A percentile compares a stretch with the other conserved stretches of the same genome.
These are phyloP conservation scores for Suillus paluster DNA, from an alignment of 768 basidiomycete genomes.

Conservation along the genomic window DNA sequence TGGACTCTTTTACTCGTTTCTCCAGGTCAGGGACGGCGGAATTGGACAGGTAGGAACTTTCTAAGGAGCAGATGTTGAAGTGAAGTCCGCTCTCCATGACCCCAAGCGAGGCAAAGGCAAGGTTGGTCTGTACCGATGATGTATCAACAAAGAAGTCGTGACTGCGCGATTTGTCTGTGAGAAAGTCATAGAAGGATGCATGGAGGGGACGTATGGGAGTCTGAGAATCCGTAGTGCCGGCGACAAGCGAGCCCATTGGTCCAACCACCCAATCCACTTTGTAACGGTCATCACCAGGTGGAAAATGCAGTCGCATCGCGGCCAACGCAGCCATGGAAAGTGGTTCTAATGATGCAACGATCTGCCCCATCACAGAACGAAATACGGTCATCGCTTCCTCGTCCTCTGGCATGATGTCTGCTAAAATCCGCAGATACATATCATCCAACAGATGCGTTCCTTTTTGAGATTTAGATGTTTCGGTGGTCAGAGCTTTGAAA, in stretches of 20 bases:
- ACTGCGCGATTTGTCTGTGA: conserved; percentile 16
- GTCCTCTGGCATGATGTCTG: background rate
- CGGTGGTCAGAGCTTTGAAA: background rate
- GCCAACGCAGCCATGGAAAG: background rate
- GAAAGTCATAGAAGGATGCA: conserved; percentile 32
- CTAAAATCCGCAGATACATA: conserved; percentile 3
- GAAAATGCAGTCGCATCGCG: background rate
- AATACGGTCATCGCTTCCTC: background rate
- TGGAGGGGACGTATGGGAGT: conserved; percentile 23
- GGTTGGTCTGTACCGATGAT: background rate
- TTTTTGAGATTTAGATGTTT: background rate
- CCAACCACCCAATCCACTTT: background rate
- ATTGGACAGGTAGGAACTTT: conserved; percentile 31
- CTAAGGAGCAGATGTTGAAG: conserved; percentile 12
- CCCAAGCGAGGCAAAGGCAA: conserved; percentile 24
- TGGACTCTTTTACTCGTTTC: conserved; percentile 17
- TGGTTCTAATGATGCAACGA: conserved; percentile 4
- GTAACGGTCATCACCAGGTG: background rate
- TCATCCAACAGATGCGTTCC: conserved; percentile 5
- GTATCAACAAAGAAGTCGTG: conserved; percentile 14
- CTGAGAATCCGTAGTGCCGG: background rate
- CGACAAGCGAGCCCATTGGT: conserved; percentile 8
- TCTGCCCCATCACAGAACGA: conserved; percentile 5
- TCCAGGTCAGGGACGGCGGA: conserved; percentile 19
- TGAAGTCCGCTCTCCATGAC: conserved; percentile 31